These are phyloP conservation scores for Suillus occidentalis DNA, from an alignment of 768 basidiomycete genomes.

Conservation along the genomic window DNA sequence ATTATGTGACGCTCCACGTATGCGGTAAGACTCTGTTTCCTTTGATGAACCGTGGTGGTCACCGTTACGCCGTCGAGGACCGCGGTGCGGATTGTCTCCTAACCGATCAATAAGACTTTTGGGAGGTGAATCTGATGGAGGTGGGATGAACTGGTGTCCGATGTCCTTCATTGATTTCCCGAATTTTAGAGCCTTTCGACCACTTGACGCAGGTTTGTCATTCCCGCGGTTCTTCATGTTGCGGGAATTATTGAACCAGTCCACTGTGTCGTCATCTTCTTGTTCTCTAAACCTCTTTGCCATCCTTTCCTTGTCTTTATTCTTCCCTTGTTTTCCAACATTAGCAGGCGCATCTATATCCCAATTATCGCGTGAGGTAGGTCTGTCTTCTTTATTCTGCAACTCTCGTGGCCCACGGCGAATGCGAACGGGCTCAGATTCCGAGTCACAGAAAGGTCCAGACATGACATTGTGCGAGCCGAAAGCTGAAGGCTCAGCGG, in stretches of 20 bases:
- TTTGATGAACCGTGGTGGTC: slow-evolving; percentile 5
- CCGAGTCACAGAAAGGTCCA: slow-evolving; percentile 65
- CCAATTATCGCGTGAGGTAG: slow-evolving; percentile 42
- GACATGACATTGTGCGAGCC: slow-evolving; percentile 56
- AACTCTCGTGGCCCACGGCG: slow-evolving; percentile 41
- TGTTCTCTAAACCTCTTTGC: slow-evolving; percentile 49
- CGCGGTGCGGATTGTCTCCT: slow-evolving; percentile 11
- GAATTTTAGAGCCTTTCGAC: slow-evolving; percentile 37
- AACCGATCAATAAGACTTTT: slow-evolving; percentile 39
- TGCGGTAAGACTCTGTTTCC: slow-evolving; percentile 19
- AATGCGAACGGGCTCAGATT: slow-evolving; percentile 30
- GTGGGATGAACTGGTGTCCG: slow-evolving; percentile 22
- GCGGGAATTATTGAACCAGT: slow-evolving; percentile 60
- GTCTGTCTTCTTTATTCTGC: slow-evolving; percentile 24
- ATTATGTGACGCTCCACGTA: slow-evolving; percentile 32
- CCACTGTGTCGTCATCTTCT: slow-evolving; percentile 51
- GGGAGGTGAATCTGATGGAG: slow-evolving; percentile 15
- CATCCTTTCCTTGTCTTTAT: slow-evolving; percentile 58
- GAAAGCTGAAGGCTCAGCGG: slow-evolving; percentile 66
- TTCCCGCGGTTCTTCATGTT: slow-evolving; percentile 31
- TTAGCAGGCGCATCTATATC: slow-evolving; percentile 49
- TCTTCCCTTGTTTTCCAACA: slow-evolving; percentile 65
- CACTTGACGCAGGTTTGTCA: slow-evolving; percentile 13
- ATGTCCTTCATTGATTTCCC: slow-evolving; percentile 35
- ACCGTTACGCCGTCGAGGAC: slow-evolving; percentile 9